These are phyloP conservation scores for Flaveria floridana DNA, from an alignment of 140 eudicot genomes.

Conservation along the genomic window DNA sequence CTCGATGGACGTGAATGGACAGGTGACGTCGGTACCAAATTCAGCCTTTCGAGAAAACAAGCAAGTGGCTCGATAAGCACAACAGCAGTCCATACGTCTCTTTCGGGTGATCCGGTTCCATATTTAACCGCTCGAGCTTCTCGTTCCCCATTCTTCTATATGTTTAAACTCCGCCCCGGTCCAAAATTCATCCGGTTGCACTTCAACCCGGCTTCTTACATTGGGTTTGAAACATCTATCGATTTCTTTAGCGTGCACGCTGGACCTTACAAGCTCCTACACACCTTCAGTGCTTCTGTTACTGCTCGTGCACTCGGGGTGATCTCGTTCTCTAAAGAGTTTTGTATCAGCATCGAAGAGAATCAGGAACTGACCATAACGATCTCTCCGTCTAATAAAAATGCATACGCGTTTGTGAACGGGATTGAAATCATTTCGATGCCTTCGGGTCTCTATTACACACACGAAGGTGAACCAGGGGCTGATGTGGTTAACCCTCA, in stretches of 20 bases:
- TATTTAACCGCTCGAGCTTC: slow-evolving; percentile 48
- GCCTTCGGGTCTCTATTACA: slow-evolving; percentile 41
- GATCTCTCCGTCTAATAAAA: slow-evolving; percentile 28
- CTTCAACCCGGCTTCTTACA: slow-evolving; percentile 48
- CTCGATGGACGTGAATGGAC: slow-evolving; percentile 50
- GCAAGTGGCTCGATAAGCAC: slow-evolving; percentile 40
- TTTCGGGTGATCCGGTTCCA: slow-evolving; percentile 50
- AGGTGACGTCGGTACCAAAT: slow-evolving; percentile 33
- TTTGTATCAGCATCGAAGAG: slow-evolving; percentile 35
- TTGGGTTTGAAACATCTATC: slow-evolving; percentile 34
- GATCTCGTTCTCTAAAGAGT: slow-evolving; percentile 46
- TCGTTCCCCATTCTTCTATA: slow-evolving; percentile 36
- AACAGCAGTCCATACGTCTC: slow-evolving; percentile 34
- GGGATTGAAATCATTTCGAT: slow-evolving; percentile 53
- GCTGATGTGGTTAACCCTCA: slow-evolving; percentile 35
- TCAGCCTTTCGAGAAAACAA: slow-evolving; percentile 29
- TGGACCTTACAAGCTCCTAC: slow-evolving; percentile 48
- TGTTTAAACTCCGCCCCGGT: slow-evolving; percentile 43
- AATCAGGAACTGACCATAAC: slow-evolving; percentile 29
- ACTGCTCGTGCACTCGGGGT: slow-evolving; percentile 42
- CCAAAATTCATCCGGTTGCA: slow-evolving; percentile 50
- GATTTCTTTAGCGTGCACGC: slow-evolving; percentile 46
- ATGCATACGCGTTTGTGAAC: slow-evolving; percentile 45
- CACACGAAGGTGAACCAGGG: slow-evolving; percentile 40
- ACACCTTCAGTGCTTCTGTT: slow-evolving; percentile 48